Evolutionary conservation across 2,329 filamentous ascomycete species (phyloP).

Genomic region (Talaromyces rugulosus): DNA sequence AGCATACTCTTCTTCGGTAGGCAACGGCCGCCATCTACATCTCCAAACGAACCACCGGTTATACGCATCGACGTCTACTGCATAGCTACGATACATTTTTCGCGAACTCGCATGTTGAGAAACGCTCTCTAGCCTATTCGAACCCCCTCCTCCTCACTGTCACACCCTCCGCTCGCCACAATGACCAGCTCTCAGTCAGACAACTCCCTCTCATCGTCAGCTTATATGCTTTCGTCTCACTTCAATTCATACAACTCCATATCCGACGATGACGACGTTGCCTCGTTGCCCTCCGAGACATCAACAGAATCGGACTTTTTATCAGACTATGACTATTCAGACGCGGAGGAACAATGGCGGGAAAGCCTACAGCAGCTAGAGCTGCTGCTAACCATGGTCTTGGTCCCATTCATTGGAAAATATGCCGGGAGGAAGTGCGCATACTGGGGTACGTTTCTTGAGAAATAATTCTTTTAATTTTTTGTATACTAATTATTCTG

Average conservation of each 20-base stretch:
- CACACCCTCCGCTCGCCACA: neutral
- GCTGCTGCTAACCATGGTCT: slow-evolving; percentile 85
- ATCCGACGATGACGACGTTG: slow-evolving; percentile 37
- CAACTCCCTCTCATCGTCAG: slow-evolving; percentile 32
- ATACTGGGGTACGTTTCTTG: slow-evolving; percentile 71
- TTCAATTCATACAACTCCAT: slow-evolving; percentile 17
- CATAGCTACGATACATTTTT: neutral
- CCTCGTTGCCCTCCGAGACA: slow-evolving; percentile 40
- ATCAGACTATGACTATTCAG: slow-evolving; percentile 56
- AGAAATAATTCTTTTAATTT: neutral
- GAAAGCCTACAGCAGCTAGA: slow-evolving; percentile 91
- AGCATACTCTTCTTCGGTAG: slow-evolving; percentile 7
- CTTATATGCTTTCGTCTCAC: slow-evolving; percentile 35
- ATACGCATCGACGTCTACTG: neutral
- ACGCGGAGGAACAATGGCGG: slow-evolving; percentile 93
- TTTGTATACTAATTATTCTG: neutral
- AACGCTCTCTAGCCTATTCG: neutral
- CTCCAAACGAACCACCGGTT: neutral
- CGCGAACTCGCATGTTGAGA: neutral
- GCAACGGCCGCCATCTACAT: slow-evolving; percentile 2
- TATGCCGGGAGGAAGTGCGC: slow-evolving; percentile 92
- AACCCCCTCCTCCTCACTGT: neutral
- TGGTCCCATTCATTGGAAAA: slow-evolving; percentile 91
- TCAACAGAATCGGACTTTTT: slow-evolving; percentile 33
- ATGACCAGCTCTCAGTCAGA: slow-evolving; percentile 20